Conservation (phyloP, 2,329 filamentous ascomycete genomes). For the Cladosporium sp. region DNA sequence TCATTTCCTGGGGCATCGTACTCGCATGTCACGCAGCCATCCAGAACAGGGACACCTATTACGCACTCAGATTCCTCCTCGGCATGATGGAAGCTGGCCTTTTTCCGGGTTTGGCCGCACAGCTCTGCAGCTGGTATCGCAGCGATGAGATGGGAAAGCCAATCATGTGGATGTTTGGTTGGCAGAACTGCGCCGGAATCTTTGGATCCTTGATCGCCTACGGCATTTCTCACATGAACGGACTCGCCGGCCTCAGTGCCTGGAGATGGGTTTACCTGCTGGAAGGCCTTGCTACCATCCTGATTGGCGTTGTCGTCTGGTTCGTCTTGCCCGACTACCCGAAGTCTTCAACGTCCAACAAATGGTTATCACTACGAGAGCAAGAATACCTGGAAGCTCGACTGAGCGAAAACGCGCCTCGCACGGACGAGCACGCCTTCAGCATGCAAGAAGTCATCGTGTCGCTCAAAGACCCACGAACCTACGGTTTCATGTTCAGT, state of each 20-base stretch:
- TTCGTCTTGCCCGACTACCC: constrained; percentile 47
- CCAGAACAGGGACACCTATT: constrained; percentile 24
- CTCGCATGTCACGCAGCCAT: constrained; percentile 28
- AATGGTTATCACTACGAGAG: constrained; percentile 41
- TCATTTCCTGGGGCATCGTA: constrained; percentile 7
- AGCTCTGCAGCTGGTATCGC: constrained; percentile 41
- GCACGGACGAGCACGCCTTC: constrained; percentile 30
- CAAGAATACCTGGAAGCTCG: constrained; percentile 47
- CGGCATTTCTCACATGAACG: constrained; percentile 29
- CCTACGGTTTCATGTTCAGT: constrained; percentile 30
- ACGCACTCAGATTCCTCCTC: constrained; percentile 16
- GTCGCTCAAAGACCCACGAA: constrained; percentile 32
- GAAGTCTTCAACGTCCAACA: constrained; percentile 11
- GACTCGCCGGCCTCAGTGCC: neutral
- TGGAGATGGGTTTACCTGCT: constrained; percentile 7
- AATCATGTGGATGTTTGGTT: constrained; percentile 32
- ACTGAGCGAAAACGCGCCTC: constrained; percentile 39
- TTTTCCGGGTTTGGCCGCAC: constrained; percentile 12
- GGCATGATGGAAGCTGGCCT: constrained; percentile 14
- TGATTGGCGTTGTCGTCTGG: constrained; percentile 45
- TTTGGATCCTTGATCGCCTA: constrained; percentile 43
- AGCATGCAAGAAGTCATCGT: constrained; percentile 18
- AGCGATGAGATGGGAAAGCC: constrained; percentile 32
- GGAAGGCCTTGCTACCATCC: constrained; percentile 46
- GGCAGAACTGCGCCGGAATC: constrained; percentile 41